These are phyloP conservation scores for Hortiboletus flavorubellus DNA, from an alignment of 768 basidiomycete species.

Conservation along the genomic window DNA sequence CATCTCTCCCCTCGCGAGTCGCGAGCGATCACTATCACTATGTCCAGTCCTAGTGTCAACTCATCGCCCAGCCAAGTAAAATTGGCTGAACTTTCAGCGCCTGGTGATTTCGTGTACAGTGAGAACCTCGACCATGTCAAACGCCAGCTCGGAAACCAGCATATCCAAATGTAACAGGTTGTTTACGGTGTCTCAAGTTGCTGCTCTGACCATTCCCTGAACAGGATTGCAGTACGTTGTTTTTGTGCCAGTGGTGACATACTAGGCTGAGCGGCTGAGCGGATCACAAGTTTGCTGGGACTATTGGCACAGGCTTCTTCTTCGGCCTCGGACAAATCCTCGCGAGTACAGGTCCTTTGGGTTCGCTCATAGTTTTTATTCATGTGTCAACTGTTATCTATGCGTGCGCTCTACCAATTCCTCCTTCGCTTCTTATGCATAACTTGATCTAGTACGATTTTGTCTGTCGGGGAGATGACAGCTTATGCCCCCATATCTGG, in stretches of 20 bases:
- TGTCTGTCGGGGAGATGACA: slow-evolving; percentile 31
- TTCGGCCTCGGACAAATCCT: slow-evolving; percentile 31
- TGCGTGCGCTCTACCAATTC: slow-evolving; percentile 16
- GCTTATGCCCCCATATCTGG: slow-evolving; percentile 29
- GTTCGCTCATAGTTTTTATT: slow-evolving; percentile 27
- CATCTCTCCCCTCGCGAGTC: background rate
- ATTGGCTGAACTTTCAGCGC: background rate
- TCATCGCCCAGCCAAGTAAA: background rate
- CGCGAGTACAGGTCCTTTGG: slow-evolving; percentile 25
- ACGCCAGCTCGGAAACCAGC: slow-evolving; percentile 19
- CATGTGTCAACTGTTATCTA: slow-evolving; percentile 29
- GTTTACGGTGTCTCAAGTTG: background rate
- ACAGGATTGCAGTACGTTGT: slow-evolving; percentile 21
- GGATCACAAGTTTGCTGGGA: slow-evolving; percentile 24
- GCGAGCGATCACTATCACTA: background rate
- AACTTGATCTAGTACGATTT: slow-evolving; percentile 22
- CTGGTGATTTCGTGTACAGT: slow-evolving; percentile 15
- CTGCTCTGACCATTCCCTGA: background rate
- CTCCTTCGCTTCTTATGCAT: background rate
- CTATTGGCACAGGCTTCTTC: slow-evolving; percentile 32
- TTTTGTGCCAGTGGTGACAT: background rate
- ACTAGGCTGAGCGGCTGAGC: background rate
- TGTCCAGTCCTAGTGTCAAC: background rate
- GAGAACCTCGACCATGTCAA: slow-evolving; percentile 15
- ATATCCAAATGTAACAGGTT: slow-evolving; percentile 18